Evolutionary conservation across 2,329 filamentous ascomycete species (phyloP).

Genomic region (Drechslerella dactyloides): DNA sequence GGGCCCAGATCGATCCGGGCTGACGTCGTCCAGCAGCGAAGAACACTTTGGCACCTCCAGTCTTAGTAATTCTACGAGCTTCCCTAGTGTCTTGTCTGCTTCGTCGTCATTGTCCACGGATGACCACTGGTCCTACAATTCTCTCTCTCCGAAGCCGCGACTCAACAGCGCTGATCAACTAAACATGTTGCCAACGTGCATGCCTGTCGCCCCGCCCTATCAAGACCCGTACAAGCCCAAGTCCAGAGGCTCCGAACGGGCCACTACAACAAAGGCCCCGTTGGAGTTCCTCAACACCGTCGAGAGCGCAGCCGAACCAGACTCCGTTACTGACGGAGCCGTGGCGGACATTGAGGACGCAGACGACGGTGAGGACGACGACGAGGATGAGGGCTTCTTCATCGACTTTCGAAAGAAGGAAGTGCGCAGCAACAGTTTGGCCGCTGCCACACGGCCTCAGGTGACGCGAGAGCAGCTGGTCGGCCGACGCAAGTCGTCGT

Average conservation of each 20-base stretch:
- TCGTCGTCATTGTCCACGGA: conserved; percentile 54
- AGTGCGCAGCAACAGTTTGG: conserved; percentile 42
- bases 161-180: conserved; percentile 44
- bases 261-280: conserved; percentile 39
- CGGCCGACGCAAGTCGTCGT: conserved; percentile 38
- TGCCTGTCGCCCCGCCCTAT: conserved; percentile 46
- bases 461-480: conserved; percentile 24
- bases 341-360: conserved; percentile 52
- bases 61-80: conserved; percentile 55
- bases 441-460: conserved; percentile 30
- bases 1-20: conserved; percentile 34
- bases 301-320: conserved; percentile 36
- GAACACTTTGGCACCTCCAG: conserved; percentile 54
- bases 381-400: conserved; percentile 52
- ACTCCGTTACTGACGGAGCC: conserved; percentile 43
- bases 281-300: conserved; percentile 47
- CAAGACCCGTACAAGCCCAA: conserved; percentile 46
- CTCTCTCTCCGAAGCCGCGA: conserved; percentile 40
- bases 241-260: conserved; percentile 31
- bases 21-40: conserved; percentile 54
- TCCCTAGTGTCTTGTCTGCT: conserved; percentile 54
- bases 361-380: conserved; percentile 51
- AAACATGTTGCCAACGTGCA: conserved; percentile 29
- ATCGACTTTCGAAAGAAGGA: conserved; percentile 50
- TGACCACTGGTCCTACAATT: conserved; percentile 42